Percentiles rank a stretch among this genome's conserved stretches.
phyloP scores from a whole-genome alignment of 2,329 filamentous ascomycete species.

The Neospermospora avenae region DNA sequence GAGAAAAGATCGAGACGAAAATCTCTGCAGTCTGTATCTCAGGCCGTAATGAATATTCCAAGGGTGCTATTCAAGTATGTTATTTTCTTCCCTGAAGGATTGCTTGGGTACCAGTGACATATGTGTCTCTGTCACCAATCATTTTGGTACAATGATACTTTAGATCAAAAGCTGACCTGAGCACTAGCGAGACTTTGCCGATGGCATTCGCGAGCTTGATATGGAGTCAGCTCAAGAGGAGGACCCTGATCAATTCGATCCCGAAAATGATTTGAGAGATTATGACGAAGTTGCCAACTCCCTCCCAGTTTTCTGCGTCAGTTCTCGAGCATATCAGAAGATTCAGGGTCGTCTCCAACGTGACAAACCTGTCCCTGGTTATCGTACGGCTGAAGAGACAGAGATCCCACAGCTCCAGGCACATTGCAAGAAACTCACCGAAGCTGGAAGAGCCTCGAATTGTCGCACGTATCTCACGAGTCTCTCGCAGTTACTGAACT shows the following conservation, averaged over 20 bases:
- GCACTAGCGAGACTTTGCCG: neutral
- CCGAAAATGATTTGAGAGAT: slow-evolving; percentile 44
- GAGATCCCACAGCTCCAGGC: slow-evolving; percentile 16
- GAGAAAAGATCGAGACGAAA: neutral
- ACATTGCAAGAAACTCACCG: slow-evolving; percentile 57
- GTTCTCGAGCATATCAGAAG: slow-evolving; percentile 7
- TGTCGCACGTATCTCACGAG: slow-evolving; percentile 50
- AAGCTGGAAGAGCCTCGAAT: slow-evolving; percentile 42
- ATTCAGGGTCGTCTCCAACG: slow-evolving; percentile 5
- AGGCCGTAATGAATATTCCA: neutral
- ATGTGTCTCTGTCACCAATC: too few species aligned
- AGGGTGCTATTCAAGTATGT: slow-evolving; percentile 1
- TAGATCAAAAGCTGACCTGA: slow-evolving; percentile 20
- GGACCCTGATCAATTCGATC: slow-evolving; percentile 42
- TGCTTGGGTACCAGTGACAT: neutral
- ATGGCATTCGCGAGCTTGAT: slow-evolving; percentile 4
- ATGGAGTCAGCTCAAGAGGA: slow-evolving; percentile 8
- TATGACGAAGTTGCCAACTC: neutral
- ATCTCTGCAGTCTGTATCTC: slow-evolving; percentile 8
- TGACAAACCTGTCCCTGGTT: slow-evolving; percentile 2
- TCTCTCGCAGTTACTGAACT: slow-evolving; percentile 49
- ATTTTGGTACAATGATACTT: slow-evolving; percentile 41
- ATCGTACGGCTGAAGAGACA: slow-evolving; percentile 3
- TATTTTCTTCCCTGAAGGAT: neutral
- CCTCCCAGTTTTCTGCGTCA: slow-evolving; percentile 5